Evolutionary conservation across 1,139 yeast genomes (phyloP), one percentile per base, ranked within the genome.

Genomic region (Suhomyces kunorum): DNA sequence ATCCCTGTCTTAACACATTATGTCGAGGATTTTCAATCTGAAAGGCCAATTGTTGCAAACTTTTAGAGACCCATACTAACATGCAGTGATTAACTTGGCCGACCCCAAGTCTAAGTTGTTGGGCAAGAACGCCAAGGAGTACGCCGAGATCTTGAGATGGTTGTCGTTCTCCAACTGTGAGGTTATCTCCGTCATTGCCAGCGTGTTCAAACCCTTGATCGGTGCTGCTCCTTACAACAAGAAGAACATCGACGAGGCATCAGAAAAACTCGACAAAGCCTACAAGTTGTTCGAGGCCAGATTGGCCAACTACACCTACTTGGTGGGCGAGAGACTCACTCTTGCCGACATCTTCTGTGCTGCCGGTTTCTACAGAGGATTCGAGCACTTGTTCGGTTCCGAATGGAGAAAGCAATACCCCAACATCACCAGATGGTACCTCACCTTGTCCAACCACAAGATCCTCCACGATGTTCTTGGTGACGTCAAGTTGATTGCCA

Each of bases 291-390:
- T 74, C 50, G 94, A 86, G 71, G 61, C 67, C 36, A 80, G 89
- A 75, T 78, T 92, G 59, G 63, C 72, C 50, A 77, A 81, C 60
- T 78, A 76, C 81, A 88, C 97, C 49, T 92, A 78, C 76, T 80
- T 92, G 64, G 97, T 83, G 58, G 94, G 95, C 63, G 97, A 90
- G 75, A 80, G 92, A 73, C 60, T 87, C 58, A 74, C 97, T 42
- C 64, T 83, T 50, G 98, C 97, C 60, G 98, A 92, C 71, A 63
- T 87, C 56, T 76, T 78, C 58, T 68, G 75, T 54, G 90, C 85
- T 53, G 59, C 81, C 47, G 60, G 73, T 51, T 68, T 80, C 55
- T 58, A 67, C 63, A 80, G 90, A 71, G 84, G 83, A 48, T 87
- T 86, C 74, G 68, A 76, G 52, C 57, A 60, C 66, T 64, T 87